Evolutionary conservation across 805 yeast species (phyloP).

Genomic region (Saturnispora serradocipensis): DNA sequence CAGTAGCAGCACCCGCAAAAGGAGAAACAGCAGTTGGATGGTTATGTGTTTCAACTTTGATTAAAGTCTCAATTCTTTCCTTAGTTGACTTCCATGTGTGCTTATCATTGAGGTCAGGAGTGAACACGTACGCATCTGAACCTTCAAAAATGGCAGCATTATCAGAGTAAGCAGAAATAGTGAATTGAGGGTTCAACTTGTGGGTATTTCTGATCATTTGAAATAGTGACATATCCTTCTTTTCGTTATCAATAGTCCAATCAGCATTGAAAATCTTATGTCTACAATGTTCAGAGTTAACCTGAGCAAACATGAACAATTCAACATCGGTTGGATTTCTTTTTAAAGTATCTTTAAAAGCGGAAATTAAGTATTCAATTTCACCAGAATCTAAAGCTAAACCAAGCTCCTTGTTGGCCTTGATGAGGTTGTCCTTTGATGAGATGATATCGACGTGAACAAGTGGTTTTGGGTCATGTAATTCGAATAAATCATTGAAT

Average conservation of each 20-base stretch:
- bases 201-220: conserved; percentile 96
- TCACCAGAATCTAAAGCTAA: conserved; percentile 93
- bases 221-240: conserved; percentile 69
- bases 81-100: conserved; percentile 64
- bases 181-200: conserved; percentile 64
- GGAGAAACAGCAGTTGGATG: conserved; percentile 99
- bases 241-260: conserved; percentile 86
- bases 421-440: conserved; percentile 47
- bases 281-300: conserved; percentile 98
- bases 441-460: conserved; percentile 59
- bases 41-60: conserved; percentile 97
- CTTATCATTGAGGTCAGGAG: conserved; percentile 61
- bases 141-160: conserved; percentile 96
- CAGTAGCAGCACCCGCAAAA: conserved; percentile 98
- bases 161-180: conserved; percentile 91
- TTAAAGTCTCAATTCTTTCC: conserved; percentile 80
- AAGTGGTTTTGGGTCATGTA: conserved; percentile 75
- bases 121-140: conserved; percentile 61
- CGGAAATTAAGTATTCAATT: conserved; percentile 74
- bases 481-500: conserved; percentile 63
- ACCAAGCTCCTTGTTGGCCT: conserved; percentile 79
- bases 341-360: conserved; percentile 65
- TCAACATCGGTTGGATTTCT: conserved; percentile 98
- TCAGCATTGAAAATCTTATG: conserved; percentile 98
- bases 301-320: conserved; percentile 98